phyloP scores from a whole-genome alignment of 345 rosid genomes.

The Eucalyptus erythrocorys region DNA sequence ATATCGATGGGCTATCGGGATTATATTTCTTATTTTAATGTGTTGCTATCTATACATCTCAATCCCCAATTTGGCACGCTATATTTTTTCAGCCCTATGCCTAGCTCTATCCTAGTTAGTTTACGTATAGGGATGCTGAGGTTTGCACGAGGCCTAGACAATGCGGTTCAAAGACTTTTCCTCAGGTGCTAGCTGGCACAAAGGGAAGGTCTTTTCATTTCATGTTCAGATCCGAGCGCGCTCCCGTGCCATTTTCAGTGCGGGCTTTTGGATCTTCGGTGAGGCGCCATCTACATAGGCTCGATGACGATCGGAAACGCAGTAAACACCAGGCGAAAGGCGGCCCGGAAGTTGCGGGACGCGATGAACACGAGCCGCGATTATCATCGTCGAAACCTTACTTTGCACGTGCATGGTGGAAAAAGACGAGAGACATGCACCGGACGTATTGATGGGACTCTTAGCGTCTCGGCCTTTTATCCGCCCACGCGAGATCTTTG shows the following conservation, averaged over 20 bases:
- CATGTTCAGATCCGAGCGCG: not conserved
- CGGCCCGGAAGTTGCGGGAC: not conserved
- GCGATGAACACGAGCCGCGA: not conserved
- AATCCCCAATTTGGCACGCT: too few relatives aligned
- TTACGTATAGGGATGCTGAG: too few relatives aligned
- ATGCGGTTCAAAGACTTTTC: accelerated
- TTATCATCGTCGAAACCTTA: not conserved
- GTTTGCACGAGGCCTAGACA: too few relatives aligned
- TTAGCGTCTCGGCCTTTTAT: not conserved
- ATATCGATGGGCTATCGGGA: accelerated
- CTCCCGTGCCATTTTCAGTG: not conserved
- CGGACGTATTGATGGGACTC: not conserved
- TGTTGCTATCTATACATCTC: accelerated
- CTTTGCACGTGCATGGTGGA: not conserved
- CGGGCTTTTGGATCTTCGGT: not conserved
- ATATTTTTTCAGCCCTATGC: too few relatives aligned
- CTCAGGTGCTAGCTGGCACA: not conserved
- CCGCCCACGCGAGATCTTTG: not conserved
- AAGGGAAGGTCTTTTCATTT: not conserved
- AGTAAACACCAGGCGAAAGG: not conserved
- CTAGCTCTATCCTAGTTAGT: not conserved
- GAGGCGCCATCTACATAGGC: not conserved
- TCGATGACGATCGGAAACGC: not conserved
- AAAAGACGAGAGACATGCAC: not conserved
- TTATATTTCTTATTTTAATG: accelerated